Evolutionary conservation across 2,329 filamentous ascomycete genomes (phyloP).

Genomic region (Dactylella cylindrospora): DNA sequence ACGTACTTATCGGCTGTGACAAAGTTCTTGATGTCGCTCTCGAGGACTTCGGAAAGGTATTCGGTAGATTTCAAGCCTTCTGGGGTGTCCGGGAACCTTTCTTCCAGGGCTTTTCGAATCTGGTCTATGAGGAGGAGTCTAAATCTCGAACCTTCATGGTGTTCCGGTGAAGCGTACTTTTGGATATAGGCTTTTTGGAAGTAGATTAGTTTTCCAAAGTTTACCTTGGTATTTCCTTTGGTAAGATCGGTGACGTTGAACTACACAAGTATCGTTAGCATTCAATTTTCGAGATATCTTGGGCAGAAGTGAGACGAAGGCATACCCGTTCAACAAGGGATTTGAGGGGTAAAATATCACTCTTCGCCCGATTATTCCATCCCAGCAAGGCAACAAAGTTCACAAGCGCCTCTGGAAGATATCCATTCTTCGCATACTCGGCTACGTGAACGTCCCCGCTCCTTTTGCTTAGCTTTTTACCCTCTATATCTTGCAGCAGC

Average conservation of each 20-base stretch:
- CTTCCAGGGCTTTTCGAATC: constrained; percentile 16
- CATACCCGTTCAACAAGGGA: constrained; percentile 70
- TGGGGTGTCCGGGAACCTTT: constrained; percentile 4
- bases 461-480: constrained; percentile 83
- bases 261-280: constrained; percentile 53
- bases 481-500: constrained; percentile 67
- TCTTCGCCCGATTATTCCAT: constrained; percentile 70
- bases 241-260: constrained; percentile 81
- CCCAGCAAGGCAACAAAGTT: constrained; percentile 87
- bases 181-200: constrained; percentile 70
- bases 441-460: constrained; percentile 61
- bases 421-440: constrained; percentile 58
- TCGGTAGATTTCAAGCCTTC: constrained; percentile 11
- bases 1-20: constrained; percentile 48
- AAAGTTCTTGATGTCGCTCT: constrained; percentile 46
- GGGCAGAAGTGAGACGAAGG: constrained; percentile 14
- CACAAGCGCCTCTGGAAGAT: constrained; percentile 64
- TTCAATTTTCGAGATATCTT: constrained; percentile 47
- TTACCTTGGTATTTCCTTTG: constrained; percentile 82
- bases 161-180: constrained; percentile 51
- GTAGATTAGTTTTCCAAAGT: constrained; percentile 75
- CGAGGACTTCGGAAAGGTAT: constrained; percentile 33
- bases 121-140: constrained; percentile 49
- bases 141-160: constrained; percentile 55
- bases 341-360: constrained; percentile 70